Base-by-base conservation (phyloP, 257 asterid genomes). In the Marsdenia floribunda region DNA sequence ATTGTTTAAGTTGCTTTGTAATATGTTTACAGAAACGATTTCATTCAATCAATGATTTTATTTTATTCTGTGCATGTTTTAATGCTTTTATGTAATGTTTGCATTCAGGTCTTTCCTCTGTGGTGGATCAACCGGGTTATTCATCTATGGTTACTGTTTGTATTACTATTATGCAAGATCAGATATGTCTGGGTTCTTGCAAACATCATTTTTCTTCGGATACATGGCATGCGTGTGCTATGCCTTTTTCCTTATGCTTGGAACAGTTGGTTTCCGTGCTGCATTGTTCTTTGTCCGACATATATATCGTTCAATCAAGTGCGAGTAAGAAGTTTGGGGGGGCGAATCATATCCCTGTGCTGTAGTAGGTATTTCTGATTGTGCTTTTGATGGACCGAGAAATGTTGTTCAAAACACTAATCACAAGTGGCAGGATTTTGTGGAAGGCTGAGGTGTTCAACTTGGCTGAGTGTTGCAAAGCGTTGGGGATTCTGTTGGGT, bases 231-330 rank as follows among this genome's bases (percentile, higher is more conserved):
- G 88, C 47, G 77, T 91, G 5, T 91, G 97, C 89, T 91, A 89
- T 72, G 97, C 81, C 65, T 91, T 91, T 87, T 91, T 91, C 82
- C 96, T 91, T 64, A 87, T 91, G 97, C 97, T 90, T 24, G 97
- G 97, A 55, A 84, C 89, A 55, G 96, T 91, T 37, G 97, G 97
- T 4, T 91, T 91, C 82, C 96, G 97, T 64, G 97, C 97, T 71
- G 86, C 97, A 46, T 76, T 91, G 84, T 88, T 91, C 86, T 91
- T 91, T 68, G 94, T 91, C 6, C 96, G 97, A 67, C 97, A 91
- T 78, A 91, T 91, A 37, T 91, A 91, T 52, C 91, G 84, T 64
- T 89, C 92, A 19, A 88, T 89, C 29, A 89, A 89, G 86, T 89
- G 97, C 75, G 96, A 89, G 73, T 91, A 79, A 80, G 72, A 73